Percentiles rank a stretch among this genome's conserved stretches.
These are phyloP conservation scores for Pseudopithomyces chartarum DNA, from an alignment of 2,329 filamentous ascomycete species.

Conservation along the genomic window DNA sequence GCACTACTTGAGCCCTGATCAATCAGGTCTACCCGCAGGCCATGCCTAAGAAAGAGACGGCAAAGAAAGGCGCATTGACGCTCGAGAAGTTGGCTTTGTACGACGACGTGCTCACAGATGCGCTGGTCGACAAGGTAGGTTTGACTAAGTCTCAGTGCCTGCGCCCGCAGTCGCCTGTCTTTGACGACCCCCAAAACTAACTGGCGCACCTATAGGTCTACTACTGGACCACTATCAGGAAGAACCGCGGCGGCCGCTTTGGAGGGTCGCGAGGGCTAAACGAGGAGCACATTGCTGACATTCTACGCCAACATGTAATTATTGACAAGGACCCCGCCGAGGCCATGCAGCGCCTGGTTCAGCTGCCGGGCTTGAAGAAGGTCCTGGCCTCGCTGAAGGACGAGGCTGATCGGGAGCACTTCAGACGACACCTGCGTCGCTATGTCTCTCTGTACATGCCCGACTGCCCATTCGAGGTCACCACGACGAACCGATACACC, in stretches of 20 bases:
- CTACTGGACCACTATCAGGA: slow-evolving; percentile 96
- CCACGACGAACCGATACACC: slow-evolving; percentile 91
- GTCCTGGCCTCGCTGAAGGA: slow-evolving; percentile 72
- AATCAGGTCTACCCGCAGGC: slow-evolving; percentile 17
- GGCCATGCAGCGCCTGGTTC: slow-evolving; percentile 75
- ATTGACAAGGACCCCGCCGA: slow-evolving; percentile 71
- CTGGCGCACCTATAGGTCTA: slow-evolving; percentile 66
- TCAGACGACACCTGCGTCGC: slow-evolving; percentile 80
- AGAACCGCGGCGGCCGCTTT: slow-evolving; percentile 85
- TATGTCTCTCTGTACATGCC: slow-evolving; percentile 93
- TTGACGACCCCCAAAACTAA: slow-evolving; percentile 18
- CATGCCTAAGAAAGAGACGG: slow-evolving; percentile 53
- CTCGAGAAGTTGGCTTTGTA: slow-evolving; percentile 87
- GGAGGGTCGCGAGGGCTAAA: slow-evolving; percentile 80
- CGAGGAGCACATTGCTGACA: slow-evolving; percentile 64
- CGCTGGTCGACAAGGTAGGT: slow-evolving; percentile 89
- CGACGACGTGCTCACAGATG: slow-evolving; percentile 95
- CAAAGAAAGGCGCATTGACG: slow-evolving; percentile 76
- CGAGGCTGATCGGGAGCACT: slow-evolving; percentile 82
- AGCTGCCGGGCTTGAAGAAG: slow-evolving; percentile 73
- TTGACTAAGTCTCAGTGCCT: neutral
- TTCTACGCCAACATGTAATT: slow-evolving; percentile 69
- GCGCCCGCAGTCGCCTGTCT: slow-evolving; percentile 16
- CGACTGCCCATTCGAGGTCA: slow-evolving; percentile 94
- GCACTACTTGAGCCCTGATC: neutral